A percentile compares a stretch with the other conserved stretches of the same genome.
Evolutionary conservation across 2,329 filamentous ascomycete species (phyloP).

Genomic region (Hymenoscyphus occultus): DNA sequence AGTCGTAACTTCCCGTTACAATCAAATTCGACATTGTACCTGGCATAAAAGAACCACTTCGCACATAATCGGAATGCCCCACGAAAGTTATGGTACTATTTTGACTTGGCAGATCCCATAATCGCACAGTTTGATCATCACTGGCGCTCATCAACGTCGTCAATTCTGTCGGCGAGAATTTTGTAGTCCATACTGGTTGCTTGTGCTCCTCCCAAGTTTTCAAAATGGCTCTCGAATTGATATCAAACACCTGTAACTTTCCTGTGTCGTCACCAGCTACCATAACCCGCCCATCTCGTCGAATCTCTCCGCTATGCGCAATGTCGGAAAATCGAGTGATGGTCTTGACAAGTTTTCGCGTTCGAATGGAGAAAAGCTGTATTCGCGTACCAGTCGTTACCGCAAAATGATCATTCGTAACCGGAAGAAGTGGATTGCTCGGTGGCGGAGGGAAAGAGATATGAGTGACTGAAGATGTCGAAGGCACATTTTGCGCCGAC

Average conservation of each 20-base stretch:
- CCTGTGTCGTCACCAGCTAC: slow-evolving; percentile 90
- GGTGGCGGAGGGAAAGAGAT: slow-evolving; percentile 67
- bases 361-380: slow-evolving; percentile 90
- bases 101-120: slow-evolving; percentile 90
- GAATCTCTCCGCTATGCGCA: slow-evolving; percentile 83
- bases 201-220: slow-evolving; percentile 95
- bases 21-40: slow-evolving; percentile 66
- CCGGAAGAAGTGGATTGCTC: slow-evolving; percentile 40
- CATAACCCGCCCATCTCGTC: slow-evolving; percentile 82
- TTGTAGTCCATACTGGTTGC: slow-evolving; percentile 88
- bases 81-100: slow-evolving; percentile 73
- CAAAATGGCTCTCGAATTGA: slow-evolving; percentile 82
- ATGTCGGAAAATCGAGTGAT: slow-evolving; percentile 92
- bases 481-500: slow-evolving; percentile 84
- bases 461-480: slow-evolving; percentile 85
- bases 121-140: slow-evolving; percentile 86
- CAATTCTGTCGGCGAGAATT: slow-evolving; percentile 85
- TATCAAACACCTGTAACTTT: slow-evolving; percentile 91
- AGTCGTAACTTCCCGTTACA: slow-evolving; percentile 90
- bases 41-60: slow-evolving; percentile 82
- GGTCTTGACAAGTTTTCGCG: slow-evolving; percentile 87
- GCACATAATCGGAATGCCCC: slow-evolving; percentile 90
- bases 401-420: slow-evolving; percentile 72
- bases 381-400: slow-evolving; percentile 93
- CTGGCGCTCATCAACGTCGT: slow-evolving; percentile 85